Evolutionary conservation across 768 basidiomycete species (phyloP).

Genomic region (Trichaptum fuscoviolaceum): DNA sequence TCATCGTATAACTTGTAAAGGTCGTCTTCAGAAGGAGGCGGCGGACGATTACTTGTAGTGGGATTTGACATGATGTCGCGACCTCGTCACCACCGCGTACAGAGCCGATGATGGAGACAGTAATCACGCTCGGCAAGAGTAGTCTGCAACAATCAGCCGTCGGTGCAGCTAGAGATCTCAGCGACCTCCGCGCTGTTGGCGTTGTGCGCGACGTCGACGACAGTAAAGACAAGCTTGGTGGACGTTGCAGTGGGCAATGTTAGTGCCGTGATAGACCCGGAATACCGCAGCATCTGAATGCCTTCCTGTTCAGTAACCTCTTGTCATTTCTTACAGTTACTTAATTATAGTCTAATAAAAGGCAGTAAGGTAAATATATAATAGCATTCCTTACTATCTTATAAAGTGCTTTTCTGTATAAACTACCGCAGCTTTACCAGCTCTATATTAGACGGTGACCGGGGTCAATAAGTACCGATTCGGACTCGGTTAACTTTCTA

Average conservation of each 20-base stretch:
- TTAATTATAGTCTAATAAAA: too few species aligned
- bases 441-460: too few species aligned
- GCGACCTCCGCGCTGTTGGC: neutral
- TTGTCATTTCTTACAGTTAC: neutral
- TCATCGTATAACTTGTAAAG: constrained; percentile 71
- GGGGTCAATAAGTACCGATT: too few species aligned
- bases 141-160: neutral
- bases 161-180: neutral
- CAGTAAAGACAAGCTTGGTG: neutral
- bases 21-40: constrained; percentile 59
- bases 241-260: neutral
- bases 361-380: too few species aligned
- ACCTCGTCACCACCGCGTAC: neutral
- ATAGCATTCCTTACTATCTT: too few species aligned
- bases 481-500: too few species aligned
- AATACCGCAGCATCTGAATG: neutral
- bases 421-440: too few species aligned
- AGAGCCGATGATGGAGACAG: neutral
- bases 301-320: neutral
- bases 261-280: neutral
- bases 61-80: constrained; percentile 30
- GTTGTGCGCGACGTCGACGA: neutral
- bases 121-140: neutral
- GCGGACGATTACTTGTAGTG: constrained; percentile 25
- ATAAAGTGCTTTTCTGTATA: too few species aligned